These are phyloP conservation scores for Agapanthus africanus DNA, from an alignment of 106 monocot genomes.

Conservation along the genomic window DNA sequence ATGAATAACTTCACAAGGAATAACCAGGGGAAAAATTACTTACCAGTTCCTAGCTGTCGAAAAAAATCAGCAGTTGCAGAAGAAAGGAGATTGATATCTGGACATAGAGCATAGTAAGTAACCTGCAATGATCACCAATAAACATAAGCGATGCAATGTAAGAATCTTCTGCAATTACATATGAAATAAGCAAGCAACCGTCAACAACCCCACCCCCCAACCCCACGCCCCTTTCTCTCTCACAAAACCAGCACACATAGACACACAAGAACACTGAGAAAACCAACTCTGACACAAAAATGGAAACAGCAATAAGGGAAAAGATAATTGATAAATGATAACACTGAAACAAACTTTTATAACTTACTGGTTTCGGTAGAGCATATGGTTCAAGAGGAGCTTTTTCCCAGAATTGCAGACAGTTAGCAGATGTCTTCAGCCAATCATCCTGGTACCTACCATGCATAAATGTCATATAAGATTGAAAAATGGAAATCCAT, in stretches of 20 bases:
- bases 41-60: conserved; percentile 81
- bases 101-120: conserved; percentile 72
- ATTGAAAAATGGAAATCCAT: background rate
- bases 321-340: background rate
- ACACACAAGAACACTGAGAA: background rate
- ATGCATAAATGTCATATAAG: conserved; percentile 3
- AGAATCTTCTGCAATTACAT: background rate
- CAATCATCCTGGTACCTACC: conserved; percentile 98
- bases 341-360: background rate
- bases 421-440: conserved; percentile 71
- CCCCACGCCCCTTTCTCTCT: too few species aligned
- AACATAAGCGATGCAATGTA: conserved; percentile 5
- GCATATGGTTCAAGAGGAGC: conserved; percentile 98
- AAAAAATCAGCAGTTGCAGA: conserved; percentile 80
- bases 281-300: conserved; percentile 2
- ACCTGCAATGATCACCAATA: conserved; percentile 39
- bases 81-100: conserved; percentile 85
- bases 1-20: background rate
- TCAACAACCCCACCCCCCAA: background rate
- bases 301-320: background rate
- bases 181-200: background rate
- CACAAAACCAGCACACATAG: too few species aligned
- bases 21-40: conserved; percentile 9
- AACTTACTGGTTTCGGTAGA: conserved; percentile 69
- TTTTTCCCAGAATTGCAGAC: conserved; percentile 79